Evolutionary conservation across 495 filamentous ascomycete species (phyloP).

Genomic region (Bathelium albidoporum): DNA sequence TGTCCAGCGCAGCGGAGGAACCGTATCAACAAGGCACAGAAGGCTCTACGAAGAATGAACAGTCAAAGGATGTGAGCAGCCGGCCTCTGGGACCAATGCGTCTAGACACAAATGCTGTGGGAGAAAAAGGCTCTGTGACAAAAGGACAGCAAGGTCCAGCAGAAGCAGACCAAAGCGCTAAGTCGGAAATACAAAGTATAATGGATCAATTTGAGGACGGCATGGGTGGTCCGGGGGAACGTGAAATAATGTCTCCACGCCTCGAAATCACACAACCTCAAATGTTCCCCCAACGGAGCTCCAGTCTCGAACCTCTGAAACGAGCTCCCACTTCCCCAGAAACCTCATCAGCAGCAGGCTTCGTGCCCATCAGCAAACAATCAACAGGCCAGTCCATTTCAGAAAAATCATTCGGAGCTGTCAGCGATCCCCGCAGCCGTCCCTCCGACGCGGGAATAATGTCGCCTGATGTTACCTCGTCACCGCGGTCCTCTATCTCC

Average conservation of each 20-base stretch:
- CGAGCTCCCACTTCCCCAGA: slow-evolving; percentile 16
- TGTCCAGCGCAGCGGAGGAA: neutral
- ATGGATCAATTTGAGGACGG: slow-evolving; percentile 64
- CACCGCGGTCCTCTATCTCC: slow-evolving; percentile 45
- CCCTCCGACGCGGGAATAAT: slow-evolving; percentile 7
- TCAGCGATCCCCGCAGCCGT: slow-evolving; percentile 1
- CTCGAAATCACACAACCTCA: slow-evolving; percentile 63
- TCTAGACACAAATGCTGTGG: neutral
- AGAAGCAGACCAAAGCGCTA: slow-evolving; percentile 20
- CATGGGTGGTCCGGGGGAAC: slow-evolving; percentile 51
- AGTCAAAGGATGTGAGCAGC: neutral
- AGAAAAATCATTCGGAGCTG: neutral
- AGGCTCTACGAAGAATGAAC: neutral
- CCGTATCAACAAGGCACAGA: neutral
- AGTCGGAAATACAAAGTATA: slow-evolving; percentile 86
- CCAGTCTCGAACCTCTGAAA: slow-evolving; percentile 65
- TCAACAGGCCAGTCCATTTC: slow-evolving; percentile 14
- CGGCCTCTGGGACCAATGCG: neutral
- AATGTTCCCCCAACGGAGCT: slow-evolving; percentile 71
- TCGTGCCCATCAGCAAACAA: slow-evolving; percentile 7
- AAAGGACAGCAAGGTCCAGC: slow-evolving; percentile 11
- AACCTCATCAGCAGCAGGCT: neutral
- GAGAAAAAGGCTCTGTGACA: neutral
- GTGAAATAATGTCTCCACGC: slow-evolving; percentile 75
- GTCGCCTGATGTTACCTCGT: slow-evolving; percentile 20